These are phyloP conservation scores for Dictyostelium intermedium DNA, from an alignment of 78 protist genomes.

Conservation along the genomic window DNA sequence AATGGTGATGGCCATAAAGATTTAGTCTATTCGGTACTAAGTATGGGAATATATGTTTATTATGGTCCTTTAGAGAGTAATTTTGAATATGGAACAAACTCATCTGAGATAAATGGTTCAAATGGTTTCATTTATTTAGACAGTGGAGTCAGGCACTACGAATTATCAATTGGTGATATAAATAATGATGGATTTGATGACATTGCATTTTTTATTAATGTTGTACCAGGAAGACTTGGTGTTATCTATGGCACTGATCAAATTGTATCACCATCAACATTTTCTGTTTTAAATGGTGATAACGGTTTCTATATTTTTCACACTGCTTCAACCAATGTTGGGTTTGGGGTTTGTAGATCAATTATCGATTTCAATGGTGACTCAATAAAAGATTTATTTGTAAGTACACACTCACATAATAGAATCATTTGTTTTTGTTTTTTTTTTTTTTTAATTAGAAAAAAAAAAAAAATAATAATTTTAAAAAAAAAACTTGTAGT, in stretches of 20 bases:
- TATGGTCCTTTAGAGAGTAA: neutral
- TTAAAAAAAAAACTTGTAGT: too few species aligned
- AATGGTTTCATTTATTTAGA: constrained; percentile 4
- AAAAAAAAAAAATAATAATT: too few species aligned
- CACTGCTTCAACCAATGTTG: too few species aligned
- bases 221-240: neutral
- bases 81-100: neutral
- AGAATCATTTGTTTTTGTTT: too few species aligned
- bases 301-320: neutral
- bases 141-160: neutral
- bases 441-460: too few species aligned
- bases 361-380: constrained; percentile 17
- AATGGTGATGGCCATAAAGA: constrained; percentile 8
- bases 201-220: neutral
- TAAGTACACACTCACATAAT: too few species aligned
- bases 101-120: neutral
- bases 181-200: constrained; percentile 33
- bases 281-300: neutral
- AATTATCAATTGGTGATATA: neutral
- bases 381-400: neutral
- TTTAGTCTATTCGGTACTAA: neutral
- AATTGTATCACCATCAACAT: neutral
- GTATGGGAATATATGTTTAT: neutral
- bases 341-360: neutral
- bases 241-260: constrained; percentile 12